phyloP scores from a whole-genome alignment of 2,329 filamentous ascomycete genomes.

The Nemania sp. region DNA sequence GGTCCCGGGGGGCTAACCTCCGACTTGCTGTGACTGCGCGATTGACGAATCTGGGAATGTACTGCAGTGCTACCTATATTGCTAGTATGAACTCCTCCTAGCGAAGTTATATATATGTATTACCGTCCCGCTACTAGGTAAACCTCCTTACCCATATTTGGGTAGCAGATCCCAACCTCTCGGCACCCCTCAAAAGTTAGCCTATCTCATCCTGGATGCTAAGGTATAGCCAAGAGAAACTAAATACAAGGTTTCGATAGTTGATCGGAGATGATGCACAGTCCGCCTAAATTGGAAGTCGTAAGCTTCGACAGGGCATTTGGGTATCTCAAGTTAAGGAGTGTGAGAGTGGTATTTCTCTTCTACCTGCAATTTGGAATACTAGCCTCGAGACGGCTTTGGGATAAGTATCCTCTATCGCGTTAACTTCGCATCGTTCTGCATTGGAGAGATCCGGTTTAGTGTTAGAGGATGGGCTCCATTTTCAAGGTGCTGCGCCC shows the following conservation, averaged over 20 bases:
- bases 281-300: constrained; percentile 1
- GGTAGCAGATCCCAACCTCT: constrained; percentile 6
- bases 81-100: constrained; percentile 2
- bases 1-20: constrained; percentile 5
- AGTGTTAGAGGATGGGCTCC: constrained; percentile 16
- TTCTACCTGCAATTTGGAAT: constrained; percentile 16
- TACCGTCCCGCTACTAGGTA: not conserved
- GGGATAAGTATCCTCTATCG: not conserved
- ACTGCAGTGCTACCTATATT: constrained; percentile 4
- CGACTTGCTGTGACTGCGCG: constrained; percentile 6
- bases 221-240: not conserved
- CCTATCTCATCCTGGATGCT: not conserved
- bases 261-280: not conserved
- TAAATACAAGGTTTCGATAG: not conserved
- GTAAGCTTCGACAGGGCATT: constrained; percentile 2
- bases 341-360: not conserved
- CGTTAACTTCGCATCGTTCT: not conserved
- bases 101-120: not conserved
- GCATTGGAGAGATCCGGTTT: constrained; percentile 12
- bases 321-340: constrained; percentile 1
- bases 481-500: constrained; percentile 3
- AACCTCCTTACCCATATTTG: not conserved
- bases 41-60: constrained; percentile 4
- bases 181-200: not conserved
- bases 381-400: not conserved